A percentile compares a stretch with the other conserved stretches of the same genome.
Evolutionary conservation across 1,284 basidiomycete genomes (phyloP).

Genomic region (Amylostereum areolatum): DNA sequence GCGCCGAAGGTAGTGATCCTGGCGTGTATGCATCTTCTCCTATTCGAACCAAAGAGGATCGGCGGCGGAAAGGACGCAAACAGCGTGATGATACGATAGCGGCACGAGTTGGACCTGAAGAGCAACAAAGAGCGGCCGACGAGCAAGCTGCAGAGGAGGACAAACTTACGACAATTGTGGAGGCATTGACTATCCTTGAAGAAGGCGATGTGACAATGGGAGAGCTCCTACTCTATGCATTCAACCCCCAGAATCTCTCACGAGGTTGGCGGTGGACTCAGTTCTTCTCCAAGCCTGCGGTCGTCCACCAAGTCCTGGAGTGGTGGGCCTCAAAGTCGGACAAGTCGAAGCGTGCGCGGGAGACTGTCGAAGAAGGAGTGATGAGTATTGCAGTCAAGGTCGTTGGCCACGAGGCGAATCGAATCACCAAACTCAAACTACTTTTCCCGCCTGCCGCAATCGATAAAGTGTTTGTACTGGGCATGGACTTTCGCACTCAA

Average conservation of each 20-base stretch:
- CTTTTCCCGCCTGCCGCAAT: neutral
- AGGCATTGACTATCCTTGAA: neutral
- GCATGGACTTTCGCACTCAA: neutral
- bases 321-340: neutral
- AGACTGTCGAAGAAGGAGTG: neutral
- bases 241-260: neutral
- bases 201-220: neutral
- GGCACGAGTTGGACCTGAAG: neutral
- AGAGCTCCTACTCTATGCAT: neutral
- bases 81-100: neutral
- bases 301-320: neutral
- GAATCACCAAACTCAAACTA: too few species aligned
- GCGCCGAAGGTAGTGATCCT: too few species aligned
- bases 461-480: neutral
- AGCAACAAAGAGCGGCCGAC: neutral
- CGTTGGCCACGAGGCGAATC: neutral
- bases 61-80: neutral
- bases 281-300: neutral
- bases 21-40: slow-evolving; percentile 2
- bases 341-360: neutral
- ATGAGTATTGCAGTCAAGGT: neutral
- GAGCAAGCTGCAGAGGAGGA: neutral
- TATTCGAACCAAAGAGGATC: neutral
- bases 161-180: neutral
- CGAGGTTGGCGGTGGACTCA: neutral